Evolutionary conservation across 495 filamentous ascomycete genomes (phyloP), one percentile per base, ranked within the genome.

Genomic region (Talaromyces nanjingensis): DNA sequence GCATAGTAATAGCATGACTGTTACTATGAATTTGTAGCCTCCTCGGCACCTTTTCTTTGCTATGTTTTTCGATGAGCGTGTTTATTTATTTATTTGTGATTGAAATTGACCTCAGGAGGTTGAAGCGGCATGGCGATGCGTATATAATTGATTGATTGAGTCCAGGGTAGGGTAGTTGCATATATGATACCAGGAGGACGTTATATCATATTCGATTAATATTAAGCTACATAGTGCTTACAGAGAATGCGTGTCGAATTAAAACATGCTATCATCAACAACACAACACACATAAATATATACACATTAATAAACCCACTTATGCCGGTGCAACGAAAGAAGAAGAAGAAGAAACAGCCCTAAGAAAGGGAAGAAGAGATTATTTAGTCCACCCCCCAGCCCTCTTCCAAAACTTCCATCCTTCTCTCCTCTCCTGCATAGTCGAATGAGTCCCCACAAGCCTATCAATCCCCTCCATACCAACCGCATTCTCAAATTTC

Each of bases 321-420:
- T 42, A 31, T 6, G 3, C 11, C 1, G 3, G 33, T 11, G 9
- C 11, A 33, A 33, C 14, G 14, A 42, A 42, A 37, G 14, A n/a
- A 16, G 37, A 42, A 42, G 37, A 42, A 42, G 12, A 12, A 39
- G 57, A 60, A 6, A 27, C 4, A 27, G 27, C 27, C 27, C 27
- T 27, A 27, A 42, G 37, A n/a, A 16, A 9, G 14, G 14, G 16
- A 14, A n/a, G 57, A 60, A 6, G 18, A 27, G 37, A 2, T 27
- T 60, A 60, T 20, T 29, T 47, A 61, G 58, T 55, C 61, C 42
- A 63, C n/a, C 42, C 52, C 18, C 60, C 20, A 62, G 73, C 72
- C 58, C 77, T 76, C 70, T 86, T 87, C 94, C 94, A 98, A 73
- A 97, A 98, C 74, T 93, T 94, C 94, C 94, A 98, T 0, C 89